Evolutionary conservation across 768 basidiomycete species (phyloP), one percentile per base, ranked within the genome.

Genomic region (Phylloporus sp.): DNA sequence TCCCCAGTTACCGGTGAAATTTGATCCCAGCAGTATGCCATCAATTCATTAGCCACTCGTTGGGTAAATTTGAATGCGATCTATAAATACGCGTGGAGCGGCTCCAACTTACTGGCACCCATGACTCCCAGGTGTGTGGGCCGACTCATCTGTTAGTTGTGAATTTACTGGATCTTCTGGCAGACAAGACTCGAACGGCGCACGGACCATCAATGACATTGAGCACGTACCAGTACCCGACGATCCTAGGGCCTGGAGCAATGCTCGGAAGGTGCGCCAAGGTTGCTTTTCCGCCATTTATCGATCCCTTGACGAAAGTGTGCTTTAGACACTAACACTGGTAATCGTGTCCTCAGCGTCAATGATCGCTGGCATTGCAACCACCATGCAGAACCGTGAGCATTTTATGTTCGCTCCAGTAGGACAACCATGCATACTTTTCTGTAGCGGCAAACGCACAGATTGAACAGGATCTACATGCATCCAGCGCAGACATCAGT

Each of bases 181-280:
- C 18, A 52, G 58, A 17, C 37, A 46, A 28, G 40, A 49, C 10
- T 14, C 11, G 5, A 1, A 34, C 28, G 15, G 3, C 20, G 20
- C 29, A 22, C 46, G 34, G 11, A 39, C 34, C 23, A 29, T 21
- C 11, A 33, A 34, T 3, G 71, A 69, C 38, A 70, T 70, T 13
- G 71, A 70, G 41, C 69, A 72, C 52, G 61, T 45, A 24, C 42
- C 49, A 5, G 82, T 84, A 15, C 61, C 64, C 14, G 72, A 85
- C 56, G 83, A 85, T 59, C 83, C 83, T 11, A 73, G 83, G 42
- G 57, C 66, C 43, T 85, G 83, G 83, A 71, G 78, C 3, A 29
- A 58, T 40, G 46, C 71, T 42, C 73, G 77, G 47, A 85, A 85
- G 71, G 83, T 80, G 41, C 3, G 48, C 27, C 6, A 22, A 11